phyloP scores from a whole-genome alignment of 441 rosid genomes.

The Populus tomentosa region DNA sequence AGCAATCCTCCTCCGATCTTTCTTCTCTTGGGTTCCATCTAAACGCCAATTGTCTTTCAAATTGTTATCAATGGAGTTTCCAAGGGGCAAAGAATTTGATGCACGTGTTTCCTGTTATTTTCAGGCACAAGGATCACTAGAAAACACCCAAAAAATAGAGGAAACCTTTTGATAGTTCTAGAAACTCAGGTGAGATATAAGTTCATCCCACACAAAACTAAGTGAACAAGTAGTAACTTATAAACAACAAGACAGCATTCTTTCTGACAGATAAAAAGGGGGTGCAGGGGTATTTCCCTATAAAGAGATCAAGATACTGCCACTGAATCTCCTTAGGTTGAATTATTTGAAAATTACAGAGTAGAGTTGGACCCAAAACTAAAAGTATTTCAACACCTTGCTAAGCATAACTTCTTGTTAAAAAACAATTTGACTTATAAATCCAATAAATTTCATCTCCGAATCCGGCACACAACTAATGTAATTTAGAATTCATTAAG shows the following conservation, averaged over 20 bases:
- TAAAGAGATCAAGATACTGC: no score
- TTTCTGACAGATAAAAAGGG: no score
- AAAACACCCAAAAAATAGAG: not conserved
- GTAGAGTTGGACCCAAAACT: not conserved
- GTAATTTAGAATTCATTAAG: not conserved
- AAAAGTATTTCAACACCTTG: not conserved
- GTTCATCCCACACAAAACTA: not conserved
- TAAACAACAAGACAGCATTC: no score
- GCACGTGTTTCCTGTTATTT: no score
- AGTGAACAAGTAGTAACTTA: not conserved
- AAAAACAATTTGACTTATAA: not conserved
- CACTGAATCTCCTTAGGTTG: no score
- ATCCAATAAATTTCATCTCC: not conserved
- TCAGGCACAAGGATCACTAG: not conserved
- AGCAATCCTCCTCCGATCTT: no score
- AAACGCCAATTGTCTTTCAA: no score
- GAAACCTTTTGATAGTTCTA: not conserved
- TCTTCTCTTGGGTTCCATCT: no score
- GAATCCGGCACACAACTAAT: not conserved
- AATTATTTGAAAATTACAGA: no score
- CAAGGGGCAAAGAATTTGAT: no score
- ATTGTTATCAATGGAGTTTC: no score
- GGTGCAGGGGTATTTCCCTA: no score
- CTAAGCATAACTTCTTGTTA: not conserved
- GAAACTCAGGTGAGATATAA: not conserved